Evolutionary conservation across 2,329 filamentous ascomycete species (phyloP), one percentile per base, ranked within the genome.

Genomic region (Fusarium sp.): DNA sequence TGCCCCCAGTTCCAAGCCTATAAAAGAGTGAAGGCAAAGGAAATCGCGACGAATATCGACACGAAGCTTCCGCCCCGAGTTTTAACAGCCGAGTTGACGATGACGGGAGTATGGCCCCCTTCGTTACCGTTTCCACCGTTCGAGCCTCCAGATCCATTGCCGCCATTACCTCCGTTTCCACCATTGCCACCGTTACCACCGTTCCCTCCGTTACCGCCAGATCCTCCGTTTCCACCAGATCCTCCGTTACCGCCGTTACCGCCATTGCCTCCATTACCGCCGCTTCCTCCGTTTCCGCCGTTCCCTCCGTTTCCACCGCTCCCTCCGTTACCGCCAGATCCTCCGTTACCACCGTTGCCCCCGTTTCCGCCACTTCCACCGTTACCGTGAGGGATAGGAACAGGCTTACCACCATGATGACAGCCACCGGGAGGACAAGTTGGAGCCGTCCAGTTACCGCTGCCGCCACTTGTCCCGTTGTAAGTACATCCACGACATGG

Each of bases 371-470:
- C 49, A 13, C 35, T 46, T 4, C 44, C 56, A 15, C 49, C 48
- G 3, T 47, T 37, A 5, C 24, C 50, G 11, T 28, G 39, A 28
- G 52, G 52, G 9, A 55, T 44, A 9, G 56, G 56, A 17, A 37
- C 51, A 40, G 64, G 64, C 19, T 61, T 68, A 28, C 55, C 20
- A 20, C 67, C 62, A 30, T 65, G 57, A 15, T 22, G 20, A n/a
- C 66, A 68, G 14, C 66, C 66, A 8, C 67, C 47, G 17, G 67
- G 63, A 13, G 67, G 57, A 26, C 67, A 70, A 15, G 43, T 62
- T 30, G 67, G 67, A 40, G 67, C 56, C 24, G 67, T 70, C 67
- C 67, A 70, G 45, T 70, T 70, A 9, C 63, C 46, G 10, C 58
- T 59, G 14, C 30, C 13, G 30, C 58, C 56, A 32, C 30, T 15